Conservation (phyloP, 371 early-diverging fungal species). For the Lichtheimia ornata region DNA sequence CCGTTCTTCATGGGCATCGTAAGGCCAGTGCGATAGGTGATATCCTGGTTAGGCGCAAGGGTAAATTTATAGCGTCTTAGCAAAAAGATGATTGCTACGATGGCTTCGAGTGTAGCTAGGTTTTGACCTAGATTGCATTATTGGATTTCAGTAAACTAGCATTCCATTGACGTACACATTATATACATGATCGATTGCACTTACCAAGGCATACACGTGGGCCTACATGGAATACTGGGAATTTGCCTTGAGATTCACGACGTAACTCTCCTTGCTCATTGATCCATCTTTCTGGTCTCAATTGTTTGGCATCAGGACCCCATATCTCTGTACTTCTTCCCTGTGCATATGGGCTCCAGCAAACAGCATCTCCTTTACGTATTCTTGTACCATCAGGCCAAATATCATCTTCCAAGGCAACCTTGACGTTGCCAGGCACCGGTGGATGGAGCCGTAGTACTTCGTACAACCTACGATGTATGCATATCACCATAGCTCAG, state of each 20-base stretch:
- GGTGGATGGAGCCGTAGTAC: constrained; percentile 69
- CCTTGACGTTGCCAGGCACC: constrained; percentile 68
- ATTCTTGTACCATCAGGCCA: constrained; percentile 70
- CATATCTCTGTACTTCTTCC: constrained; percentile 54
- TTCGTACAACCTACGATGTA: constrained; percentile 46
- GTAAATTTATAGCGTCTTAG: constrained; percentile 48
- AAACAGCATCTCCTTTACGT: constrained; percentile 51
- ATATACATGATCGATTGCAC: too few species aligned
- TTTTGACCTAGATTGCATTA: constrained; percentile 27
- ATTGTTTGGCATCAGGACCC: constrained; percentile 63
- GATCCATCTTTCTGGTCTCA: constrained; percentile 64
- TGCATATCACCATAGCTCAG: background rate
- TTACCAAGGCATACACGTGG: constrained; percentile 22
- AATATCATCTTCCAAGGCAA: constrained; percentile 64
- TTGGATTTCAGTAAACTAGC: too few species aligned
- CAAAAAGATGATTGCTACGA: constrained; percentile 48
- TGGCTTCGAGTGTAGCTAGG: constrained; percentile 55
- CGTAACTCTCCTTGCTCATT: constrained; percentile 27
- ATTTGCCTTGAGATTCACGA: constrained; percentile 30
- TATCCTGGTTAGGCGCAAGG: constrained; percentile 41
- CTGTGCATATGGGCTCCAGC: constrained; percentile 53
- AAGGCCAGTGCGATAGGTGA: constrained; percentile 37
- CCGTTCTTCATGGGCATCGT: constrained; percentile 56
- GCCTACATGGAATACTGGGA: constrained; percentile 59
- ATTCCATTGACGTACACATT: too few species aligned